Percentiles rank a stretch among this genome's conserved stretches.
Evolutionary conservation across 148 eudicot genomes (phyloP).

Genomic region (Silene latifolia): DNA sequence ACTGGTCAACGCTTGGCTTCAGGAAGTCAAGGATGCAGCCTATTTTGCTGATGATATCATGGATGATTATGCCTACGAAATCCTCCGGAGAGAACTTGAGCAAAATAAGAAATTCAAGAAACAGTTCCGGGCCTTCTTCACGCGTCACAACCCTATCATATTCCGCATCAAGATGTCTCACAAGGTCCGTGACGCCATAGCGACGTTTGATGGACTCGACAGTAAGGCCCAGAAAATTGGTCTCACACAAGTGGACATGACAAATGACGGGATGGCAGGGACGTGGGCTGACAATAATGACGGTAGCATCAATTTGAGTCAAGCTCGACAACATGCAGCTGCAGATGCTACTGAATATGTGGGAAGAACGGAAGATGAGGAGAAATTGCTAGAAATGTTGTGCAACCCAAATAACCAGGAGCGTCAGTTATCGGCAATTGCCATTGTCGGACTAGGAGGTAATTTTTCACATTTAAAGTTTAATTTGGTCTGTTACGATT

Average conservation of each 20-base stretch:
- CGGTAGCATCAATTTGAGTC: not conserved
- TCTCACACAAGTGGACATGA: not conserved
- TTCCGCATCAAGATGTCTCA: not conserved
- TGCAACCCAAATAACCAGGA: not conserved
- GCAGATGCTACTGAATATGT: not conserved
- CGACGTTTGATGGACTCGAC: not conserved
- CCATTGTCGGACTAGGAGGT: constrained; percentile 23
- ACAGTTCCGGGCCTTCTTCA: constrained; percentile 2
- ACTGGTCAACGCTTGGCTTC: not conserved
- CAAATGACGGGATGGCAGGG: not conserved
- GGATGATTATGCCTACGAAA: constrained; percentile 15
- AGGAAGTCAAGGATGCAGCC: constrained; percentile 3
- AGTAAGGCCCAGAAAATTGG: not conserved
- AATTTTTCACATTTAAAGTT: not conserved
- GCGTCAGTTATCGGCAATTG: not conserved
- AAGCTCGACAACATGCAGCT: constrained; percentile 4
- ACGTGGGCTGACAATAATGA: constrained; percentile 2
- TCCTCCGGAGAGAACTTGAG: not conserved
- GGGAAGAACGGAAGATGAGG: not conserved
- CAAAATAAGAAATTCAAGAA: not conserved
- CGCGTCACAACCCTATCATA: not conserved
- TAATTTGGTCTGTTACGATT: not conserved
- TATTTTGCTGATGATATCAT: constrained; percentile 9
- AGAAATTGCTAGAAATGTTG: not conserved
- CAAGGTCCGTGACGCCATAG: not conserved